Base-by-base conservation (phyloP, 2,329 filamentous ascomycete species). In the Canariomyces notabilis region DNA sequence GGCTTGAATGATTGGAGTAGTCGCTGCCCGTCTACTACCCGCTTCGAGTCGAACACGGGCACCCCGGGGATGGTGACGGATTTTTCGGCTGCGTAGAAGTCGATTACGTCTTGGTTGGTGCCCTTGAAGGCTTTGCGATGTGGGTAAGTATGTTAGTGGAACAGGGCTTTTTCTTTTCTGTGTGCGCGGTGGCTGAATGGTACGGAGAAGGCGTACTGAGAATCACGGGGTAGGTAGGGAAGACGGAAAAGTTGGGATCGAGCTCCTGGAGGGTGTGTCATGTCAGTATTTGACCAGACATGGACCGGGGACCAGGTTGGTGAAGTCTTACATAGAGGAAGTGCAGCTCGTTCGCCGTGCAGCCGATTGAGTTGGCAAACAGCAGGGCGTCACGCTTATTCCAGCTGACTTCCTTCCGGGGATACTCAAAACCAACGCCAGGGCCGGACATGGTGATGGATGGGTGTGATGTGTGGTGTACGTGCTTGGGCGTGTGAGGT, bases 281-380 rank as follows among this genome's bases (percentile, higher is more conserved):
- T 12, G 44, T 38, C 34, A 51, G 16, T 9, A 19, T 40, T 9
- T 37, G 38, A 23, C n/a, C n/a, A n/a, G n/a, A n/a, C n/a, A n/a
- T n/a, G n/a, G 32, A 18, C 22, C 22, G 39, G 7, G 35, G 22
- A 37, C 8, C 16, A 31, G 40, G 29, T 7, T 11, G 20, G 6
- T 4, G 14, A 9, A 16, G 31, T 62, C 78, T 50, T 75, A 93
- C 89, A 60, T 89, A 96, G 69, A 95, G 82, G 64, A 91, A 95
- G 64, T 95, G 89, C 61, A 95, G 80, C 74, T 96, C 90, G 58
- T 95, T 83, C n/a, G 77, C 76, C 11, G 80, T 91, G 62, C 53
- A 83, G 46, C 90, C 90, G 64, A 96, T 91, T 70, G 85, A 91
- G 67, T 85, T 85, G 58, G 90, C 89, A 66, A 96, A 96, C 51